phyloP scores from a whole-genome alignment of 2,329 filamentous ascomycete genomes.

The Hirsutella minnesotensis region DNA sequence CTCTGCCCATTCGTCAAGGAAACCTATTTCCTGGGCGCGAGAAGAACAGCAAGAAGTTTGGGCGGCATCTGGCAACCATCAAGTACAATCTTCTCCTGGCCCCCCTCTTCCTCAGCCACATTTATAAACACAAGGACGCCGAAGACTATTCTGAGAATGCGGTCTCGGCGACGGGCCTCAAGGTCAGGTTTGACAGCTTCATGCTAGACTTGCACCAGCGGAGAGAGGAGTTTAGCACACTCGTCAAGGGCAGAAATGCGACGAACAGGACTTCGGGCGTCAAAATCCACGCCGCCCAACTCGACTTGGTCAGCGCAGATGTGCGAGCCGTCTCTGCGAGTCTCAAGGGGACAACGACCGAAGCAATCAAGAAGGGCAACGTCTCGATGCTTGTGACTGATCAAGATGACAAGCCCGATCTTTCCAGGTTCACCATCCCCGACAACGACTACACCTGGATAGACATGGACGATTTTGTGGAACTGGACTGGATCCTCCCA shows the following conservation, averaged over 20 bases:
- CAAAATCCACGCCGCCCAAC: constrained; percentile 87
- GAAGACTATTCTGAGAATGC: constrained; percentile 69
- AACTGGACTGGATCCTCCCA: constrained; percentile 90
- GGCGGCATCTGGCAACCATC: constrained; percentile 91
- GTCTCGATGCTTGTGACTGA: constrained; percentile 39
- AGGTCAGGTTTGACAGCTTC: constrained; percentile 90
- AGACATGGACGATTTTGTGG: constrained; percentile 98
- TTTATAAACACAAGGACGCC: constrained; percentile 95
- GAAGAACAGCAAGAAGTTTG: constrained; percentile 98
- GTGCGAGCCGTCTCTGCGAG: constrained; percentile 87
- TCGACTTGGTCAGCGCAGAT: constrained; percentile 85
- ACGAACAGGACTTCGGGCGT: constrained; percentile 80
- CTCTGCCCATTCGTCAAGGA: constrained; percentile 86
- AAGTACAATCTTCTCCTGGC: constrained; percentile 93
- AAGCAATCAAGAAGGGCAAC: constrained; percentile 57
- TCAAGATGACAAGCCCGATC: constrained; percentile 50
- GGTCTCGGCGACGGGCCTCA: constrained; percentile 89
- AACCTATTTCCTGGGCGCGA: constrained; percentile 82
- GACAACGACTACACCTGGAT: constrained; percentile 96
- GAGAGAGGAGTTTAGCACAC: constrained; percentile 79
- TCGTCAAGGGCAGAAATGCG: constrained; percentile 63
- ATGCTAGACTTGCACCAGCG: constrained; percentile 94
- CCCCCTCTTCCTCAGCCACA: constrained; percentile 86
- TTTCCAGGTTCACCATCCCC: constrained; percentile 88
- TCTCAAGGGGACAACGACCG: constrained; percentile 67